Base-by-base conservation (phyloP, 2,329 filamentous ascomycete genomes). In the Ilyonectria mors-panacis region DNA sequence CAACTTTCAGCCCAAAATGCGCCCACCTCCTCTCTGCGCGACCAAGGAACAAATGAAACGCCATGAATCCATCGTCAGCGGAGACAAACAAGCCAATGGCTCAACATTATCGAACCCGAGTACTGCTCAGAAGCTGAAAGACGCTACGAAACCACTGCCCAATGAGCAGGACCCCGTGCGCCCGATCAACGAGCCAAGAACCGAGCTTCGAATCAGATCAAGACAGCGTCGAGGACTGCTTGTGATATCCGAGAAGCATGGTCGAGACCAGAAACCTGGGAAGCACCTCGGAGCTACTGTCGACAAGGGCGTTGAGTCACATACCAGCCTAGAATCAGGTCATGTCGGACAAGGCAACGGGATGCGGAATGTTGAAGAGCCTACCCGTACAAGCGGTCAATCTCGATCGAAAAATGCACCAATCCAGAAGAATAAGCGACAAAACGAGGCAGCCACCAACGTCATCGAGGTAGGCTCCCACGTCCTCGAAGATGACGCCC, bases 161-260 rank as follows among this genome's bases (percentile, higher is more conserved):
- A 33, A 48, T 7, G 23, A 37, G 21, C 61, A 44, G 17, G 21
- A 26, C 45, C 42, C n/a, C 26, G 33, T 35, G n/a, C 26, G 17
- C 15, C 7, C 44, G 10, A 19, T 39, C 19, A 61, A 73, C 33
- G 73, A 81, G 62, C 80, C 77, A 9, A 82, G 81, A 54, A 84
- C 84, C 19, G 83, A 85, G 67, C 76, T 88, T 39, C 82, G 82
- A 8, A 85, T 88, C 58, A 84, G 80, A 66, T 78, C 84, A 19
- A 80, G 82, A 63, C 82, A 83, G 65, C 85, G 83, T 65, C 81
- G 85, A 59, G 86, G 86, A 2, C 72, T 88, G 8, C 71, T 88
- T 48, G 80, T 87, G 76, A 59, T 86, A 5, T 79, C 82, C 1
- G 82, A 85, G 58, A 79, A 75, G 59, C 70, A 73, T 28, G 54